phyloP scores from a whole-genome alignment of 371 early-diverging fungal genomes.

The Mucor sp. region DNA sequence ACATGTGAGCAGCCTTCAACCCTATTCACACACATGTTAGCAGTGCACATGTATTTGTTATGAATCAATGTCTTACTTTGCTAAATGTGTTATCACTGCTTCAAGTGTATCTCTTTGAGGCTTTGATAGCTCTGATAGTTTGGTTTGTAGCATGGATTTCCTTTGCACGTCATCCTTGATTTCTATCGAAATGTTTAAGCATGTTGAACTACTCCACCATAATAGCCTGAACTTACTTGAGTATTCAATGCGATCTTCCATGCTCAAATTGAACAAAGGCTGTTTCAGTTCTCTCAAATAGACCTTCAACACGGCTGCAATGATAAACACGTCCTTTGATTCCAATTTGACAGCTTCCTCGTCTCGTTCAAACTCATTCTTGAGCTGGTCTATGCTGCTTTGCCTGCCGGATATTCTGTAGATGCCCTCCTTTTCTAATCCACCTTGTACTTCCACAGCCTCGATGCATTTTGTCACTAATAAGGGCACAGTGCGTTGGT shows the following conservation, averaged over 20 bases:
- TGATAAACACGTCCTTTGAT: slow-evolving; percentile 53
- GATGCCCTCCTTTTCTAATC: slow-evolving; percentile 61
- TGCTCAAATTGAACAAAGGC: slow-evolving; percentile 58
- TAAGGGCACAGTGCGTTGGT: slow-evolving; percentile 47
- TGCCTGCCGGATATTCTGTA: slow-evolving; percentile 63
- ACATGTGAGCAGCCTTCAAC: slow-evolving; percentile 43
- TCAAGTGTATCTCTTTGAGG: slow-evolving; percentile 54
- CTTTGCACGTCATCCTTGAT: slow-evolving; percentile 30
- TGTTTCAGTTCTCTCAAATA: slow-evolving; percentile 67
- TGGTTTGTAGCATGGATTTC: slow-evolving; percentile 31
- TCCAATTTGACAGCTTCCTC: slow-evolving; percentile 50
- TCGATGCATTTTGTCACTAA: slow-evolving; percentile 51
- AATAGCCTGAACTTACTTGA: slow-evolving; percentile 42
- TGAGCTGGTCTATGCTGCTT: slow-evolving; percentile 50
- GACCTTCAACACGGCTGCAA: slow-evolving; percentile 65
- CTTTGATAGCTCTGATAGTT: slow-evolving; percentile 39
- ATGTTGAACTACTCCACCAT: neutral
- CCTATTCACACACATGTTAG: slow-evolving; percentile 21
- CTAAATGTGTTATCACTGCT: slow-evolving; percentile 51
- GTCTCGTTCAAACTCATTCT: slow-evolving; percentile 55
- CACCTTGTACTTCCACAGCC: slow-evolving; percentile 53
- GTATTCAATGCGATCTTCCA: slow-evolving; percentile 58
- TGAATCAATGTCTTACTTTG: slow-evolving; percentile 40
- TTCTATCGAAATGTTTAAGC: slow-evolving; percentile 14
- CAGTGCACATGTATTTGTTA: neutral